Evolutionary conservation across 148 eudicot species (phyloP).

Genomic region (Oxyria digyna): DNA sequence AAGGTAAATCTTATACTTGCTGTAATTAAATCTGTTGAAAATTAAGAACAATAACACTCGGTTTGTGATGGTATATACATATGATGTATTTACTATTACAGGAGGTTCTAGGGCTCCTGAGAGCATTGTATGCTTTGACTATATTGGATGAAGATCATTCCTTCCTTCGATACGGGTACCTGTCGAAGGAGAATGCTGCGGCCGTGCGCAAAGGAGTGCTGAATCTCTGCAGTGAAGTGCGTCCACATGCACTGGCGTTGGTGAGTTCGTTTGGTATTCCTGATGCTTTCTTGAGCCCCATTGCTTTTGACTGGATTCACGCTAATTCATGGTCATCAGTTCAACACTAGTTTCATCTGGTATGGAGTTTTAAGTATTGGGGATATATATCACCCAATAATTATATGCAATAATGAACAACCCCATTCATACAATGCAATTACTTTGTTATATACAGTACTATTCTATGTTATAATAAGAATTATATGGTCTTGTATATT

Average conservation of each 20-base stretch:
- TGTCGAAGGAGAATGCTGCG: constrained; percentile 54
- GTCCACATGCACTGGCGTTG: constrained; percentile 72
- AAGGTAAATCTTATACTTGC: constrained; percentile 36
- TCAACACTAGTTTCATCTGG: constrained; percentile 11
- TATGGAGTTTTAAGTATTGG: background rate
- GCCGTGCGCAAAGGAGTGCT: constrained; percentile 65
- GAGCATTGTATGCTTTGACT: constrained; percentile 44
- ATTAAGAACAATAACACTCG: too few species aligned
- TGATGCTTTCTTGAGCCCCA: constrained; percentile 55
- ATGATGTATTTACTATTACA: constrained; percentile 19
- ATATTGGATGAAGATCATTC: too few species aligned
- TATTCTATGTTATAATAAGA: too few species aligned
- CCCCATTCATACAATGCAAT: background rate
- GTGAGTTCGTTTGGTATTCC: constrained; percentile 71
- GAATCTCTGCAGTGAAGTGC: constrained; percentile 67
- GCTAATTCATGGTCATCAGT: constrained; percentile 55
- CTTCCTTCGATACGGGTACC: constrained; percentile 46
- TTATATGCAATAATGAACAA: background rate
- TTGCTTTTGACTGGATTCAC: constrained; percentile 67
- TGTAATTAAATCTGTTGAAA: too few species aligned
- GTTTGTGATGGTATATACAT: background rate
- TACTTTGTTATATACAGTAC: background rate
- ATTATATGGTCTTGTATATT: too few species aligned
- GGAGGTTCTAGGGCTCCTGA: constrained; percentile 52
- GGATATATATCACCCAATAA: too few species aligned